These are phyloP conservation scores for Hypoxylon sp. DNA, from an alignment of 2,329 filamentous ascomycete genomes.

Conservation along the genomic window DNA sequence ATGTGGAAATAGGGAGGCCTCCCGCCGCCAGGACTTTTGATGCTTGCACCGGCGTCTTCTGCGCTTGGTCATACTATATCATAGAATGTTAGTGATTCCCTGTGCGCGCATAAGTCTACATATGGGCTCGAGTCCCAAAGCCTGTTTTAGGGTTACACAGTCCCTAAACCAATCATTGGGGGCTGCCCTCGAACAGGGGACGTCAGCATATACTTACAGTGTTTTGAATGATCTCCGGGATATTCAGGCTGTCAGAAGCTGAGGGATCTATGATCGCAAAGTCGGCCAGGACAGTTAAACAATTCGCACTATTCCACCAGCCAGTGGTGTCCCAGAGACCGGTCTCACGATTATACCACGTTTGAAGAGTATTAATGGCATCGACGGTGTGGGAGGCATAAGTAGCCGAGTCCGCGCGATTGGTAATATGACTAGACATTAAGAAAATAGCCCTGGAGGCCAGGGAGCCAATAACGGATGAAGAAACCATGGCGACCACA, in stretches of 20 bases:
- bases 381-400: slow-evolving; percentile 48
- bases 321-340: slow-evolving; percentile 69
- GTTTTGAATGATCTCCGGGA: slow-evolving; percentile 51
- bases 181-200: slow-evolving; percentile 8
- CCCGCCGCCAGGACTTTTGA: slow-evolving; percentile 43
- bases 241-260: slow-evolving; percentile 38
- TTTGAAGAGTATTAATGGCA: slow-evolving; percentile 58
- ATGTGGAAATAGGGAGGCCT: slow-evolving; percentile 50
- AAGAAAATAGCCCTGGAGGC: slow-evolving; percentile 51
- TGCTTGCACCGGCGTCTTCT: slow-evolving; percentile 49
- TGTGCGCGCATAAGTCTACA: background rate
- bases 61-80: slow-evolving; percentile 47
- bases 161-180: background rate
- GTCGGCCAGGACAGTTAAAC: slow-evolving; percentile 67
- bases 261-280: slow-evolving; percentile 42
- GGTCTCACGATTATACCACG: slow-evolving; percentile 65
- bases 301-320: slow-evolving; percentile 75
- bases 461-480: slow-evolving; percentile 49
- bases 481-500: slow-evolving; percentile 49
- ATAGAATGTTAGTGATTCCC: slow-evolving; percentile 13
- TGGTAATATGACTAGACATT: slow-evolving; percentile 48
- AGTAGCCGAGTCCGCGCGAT: slow-evolving; percentile 41
- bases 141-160: slow-evolving; percentile 7
- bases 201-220: slow-evolving; percentile 41
- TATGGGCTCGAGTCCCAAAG: background rate